Percentiles rank a stretch among this genome's conserved stretches.
These are phyloP conservation scores for Salvia hispanica DNA, from an alignment of 257 asterid genomes.

Conservation along the genomic window DNA sequence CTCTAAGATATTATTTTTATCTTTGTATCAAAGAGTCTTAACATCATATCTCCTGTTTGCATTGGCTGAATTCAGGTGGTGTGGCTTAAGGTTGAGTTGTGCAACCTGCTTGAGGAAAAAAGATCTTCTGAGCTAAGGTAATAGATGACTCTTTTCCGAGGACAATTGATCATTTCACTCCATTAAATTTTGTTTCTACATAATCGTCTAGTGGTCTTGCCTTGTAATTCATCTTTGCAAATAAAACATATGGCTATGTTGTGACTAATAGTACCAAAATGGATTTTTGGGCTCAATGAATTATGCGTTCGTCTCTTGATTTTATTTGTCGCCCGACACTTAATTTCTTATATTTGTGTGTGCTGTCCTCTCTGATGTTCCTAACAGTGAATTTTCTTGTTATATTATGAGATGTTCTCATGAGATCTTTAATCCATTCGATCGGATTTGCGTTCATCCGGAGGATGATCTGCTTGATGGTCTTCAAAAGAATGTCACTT, in stretches of 20 bases:
- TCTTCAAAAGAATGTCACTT: slow-evolving; percentile 11
- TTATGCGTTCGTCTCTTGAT: neutral
- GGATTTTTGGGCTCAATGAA: neutral
- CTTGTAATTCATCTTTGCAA: neutral
- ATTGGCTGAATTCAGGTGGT: slow-evolving; percentile 35
- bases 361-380: neutral
- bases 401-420: neutral
- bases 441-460: too few species aligned
- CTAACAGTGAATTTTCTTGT: neutral
- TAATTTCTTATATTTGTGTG: neutral
- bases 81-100: slow-evolving; percentile 82
- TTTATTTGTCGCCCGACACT: neutral
- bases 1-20: neutral
- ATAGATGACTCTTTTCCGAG: neutral
- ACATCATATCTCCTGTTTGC: slow-evolving; percentile 10
- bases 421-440: too few species aligned
- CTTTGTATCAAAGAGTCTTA: neutral
- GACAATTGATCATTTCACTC: neutral
- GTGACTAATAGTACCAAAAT: neutral
- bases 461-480: too few species aligned
- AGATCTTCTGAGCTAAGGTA: slow-evolving; percentile 83
- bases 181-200: neutral
- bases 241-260: neutral
- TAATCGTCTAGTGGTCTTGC: slow-evolving; percentile 13
- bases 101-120: slow-evolving; percentile 82